Conservation (phyloP, 768 basidiomycete genomes). For the Pleurotus cornucopiae region DNA sequence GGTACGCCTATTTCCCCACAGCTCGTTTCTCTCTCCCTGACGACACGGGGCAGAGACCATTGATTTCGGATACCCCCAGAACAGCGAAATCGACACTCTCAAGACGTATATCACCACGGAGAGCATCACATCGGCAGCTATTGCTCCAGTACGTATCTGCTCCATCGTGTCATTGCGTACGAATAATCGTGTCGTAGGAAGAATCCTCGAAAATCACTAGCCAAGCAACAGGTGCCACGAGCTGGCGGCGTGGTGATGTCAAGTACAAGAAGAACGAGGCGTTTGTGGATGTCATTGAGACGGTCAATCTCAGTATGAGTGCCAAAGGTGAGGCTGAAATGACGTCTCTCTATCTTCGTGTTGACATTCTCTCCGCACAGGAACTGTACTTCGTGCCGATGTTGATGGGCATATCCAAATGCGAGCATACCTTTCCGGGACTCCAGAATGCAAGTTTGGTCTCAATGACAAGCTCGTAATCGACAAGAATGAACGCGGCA, state of each 20-base stretch:
- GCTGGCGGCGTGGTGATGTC: conserved; percentile 93
- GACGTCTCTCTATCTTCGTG: not conserved
- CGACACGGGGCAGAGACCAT: conserved; percentile 64
- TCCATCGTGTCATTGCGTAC: not conserved
- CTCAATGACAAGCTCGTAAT: conserved; percentile 98
- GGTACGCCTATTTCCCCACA: conserved; percentile 48
- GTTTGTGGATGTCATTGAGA: conserved; percentile 99
- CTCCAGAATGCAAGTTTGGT: conserved; percentile 98
- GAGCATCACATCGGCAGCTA: conserved; percentile 83
- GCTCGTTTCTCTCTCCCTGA: not conserved
- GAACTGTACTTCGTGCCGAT: conserved; percentile 88
- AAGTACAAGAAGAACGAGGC: conserved; percentile 99
- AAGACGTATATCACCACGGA: conserved; percentile 99
- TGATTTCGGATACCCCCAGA: conserved; percentile 99
- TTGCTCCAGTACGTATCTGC: conserved; percentile 61
- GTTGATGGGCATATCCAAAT: conserved; percentile 98
- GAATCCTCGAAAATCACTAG: conserved; percentile 96
- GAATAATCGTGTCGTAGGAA: conserved; percentile 49
- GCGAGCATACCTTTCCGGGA: conserved; percentile 95
- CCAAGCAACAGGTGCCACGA: conserved; percentile 95
- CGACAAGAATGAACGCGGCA: conserved; percentile 71
- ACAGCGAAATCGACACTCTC: conserved; percentile 95
- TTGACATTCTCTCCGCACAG: conserved; percentile 31
- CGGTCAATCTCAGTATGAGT: conserved; percentile 94
- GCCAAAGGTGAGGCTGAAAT: conserved; percentile 67